Percentiles rank a stretch among this genome's conserved stretches.
phyloP scores from a whole-genome alignment of 768 basidiomycete species.

The Trametes elegans region DNA sequence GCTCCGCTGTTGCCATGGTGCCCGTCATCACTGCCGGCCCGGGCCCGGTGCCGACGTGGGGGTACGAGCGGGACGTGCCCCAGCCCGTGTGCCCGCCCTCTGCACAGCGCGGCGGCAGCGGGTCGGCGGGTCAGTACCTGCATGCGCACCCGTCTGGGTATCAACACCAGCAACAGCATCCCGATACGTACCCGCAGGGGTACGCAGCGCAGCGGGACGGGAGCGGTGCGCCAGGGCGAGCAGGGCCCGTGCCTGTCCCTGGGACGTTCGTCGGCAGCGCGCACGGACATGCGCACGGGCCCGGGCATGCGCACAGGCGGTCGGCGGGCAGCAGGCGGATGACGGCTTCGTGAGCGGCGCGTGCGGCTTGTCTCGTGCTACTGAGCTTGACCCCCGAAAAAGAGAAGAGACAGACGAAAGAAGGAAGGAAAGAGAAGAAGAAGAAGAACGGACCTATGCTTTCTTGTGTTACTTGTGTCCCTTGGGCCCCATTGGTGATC shows the following conservation, averaged over 20 bases:
- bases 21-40: background rate
- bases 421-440: background rate
- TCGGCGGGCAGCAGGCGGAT: constrained; percentile 11
- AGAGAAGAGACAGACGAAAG: no score
- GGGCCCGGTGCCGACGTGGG: constrained; percentile 8
- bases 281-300: background rate
- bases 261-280: background rate
- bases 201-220: no score
- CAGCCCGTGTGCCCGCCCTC: constrained; percentile 9
- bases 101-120: background rate
- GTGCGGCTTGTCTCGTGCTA: background rate
- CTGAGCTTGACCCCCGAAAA: background rate
- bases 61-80: constrained; percentile 18
- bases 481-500: background rate
- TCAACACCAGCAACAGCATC: no score
- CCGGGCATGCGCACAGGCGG: constrained; percentile 6
- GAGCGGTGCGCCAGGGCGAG: no score
- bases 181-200: background rate
- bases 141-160: no score
- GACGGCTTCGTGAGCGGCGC: constrained; percentile 10
- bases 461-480: background rate
- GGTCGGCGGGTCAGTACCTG: background rate
- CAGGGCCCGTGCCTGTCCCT: no score
- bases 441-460: background rate
- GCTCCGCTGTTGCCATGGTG: constrained; percentile 1